Percentiles rank a stretch among this genome's conserved stretches.
Evolutionary conservation across 768 basidiomycete species (phyloP).

Genomic region (Tricholoma terreum): DNA sequence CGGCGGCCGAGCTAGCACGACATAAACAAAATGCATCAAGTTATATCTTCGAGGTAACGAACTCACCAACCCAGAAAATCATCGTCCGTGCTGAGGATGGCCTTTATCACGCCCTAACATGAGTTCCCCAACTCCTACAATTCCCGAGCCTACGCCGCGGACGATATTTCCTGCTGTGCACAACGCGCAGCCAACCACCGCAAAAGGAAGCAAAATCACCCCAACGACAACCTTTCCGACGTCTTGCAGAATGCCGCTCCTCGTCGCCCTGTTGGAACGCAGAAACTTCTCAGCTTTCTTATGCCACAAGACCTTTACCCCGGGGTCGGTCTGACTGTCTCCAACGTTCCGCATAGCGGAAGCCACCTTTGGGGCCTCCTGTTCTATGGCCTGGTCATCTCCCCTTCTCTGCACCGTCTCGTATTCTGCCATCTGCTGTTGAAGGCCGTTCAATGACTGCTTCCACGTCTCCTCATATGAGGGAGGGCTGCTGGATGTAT

Average conservation of each 20-base stretch:
- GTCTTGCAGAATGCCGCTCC: conserved; percentile 1
- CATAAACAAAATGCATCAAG: no score
- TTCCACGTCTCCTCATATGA: conserved; percentile 3
- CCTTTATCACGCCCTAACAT: no score
- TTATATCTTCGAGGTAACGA: no score
- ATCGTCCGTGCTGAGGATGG: no score
- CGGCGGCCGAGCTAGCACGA: no score
- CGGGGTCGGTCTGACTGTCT: conserved; percentile 7
- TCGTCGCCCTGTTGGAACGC: background rate
- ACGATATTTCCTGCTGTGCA: background rate
- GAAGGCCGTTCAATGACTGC: background rate
- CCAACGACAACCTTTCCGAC: background rate
- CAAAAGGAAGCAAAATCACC: background rate
- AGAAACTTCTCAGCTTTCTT: conserved; percentile 7
- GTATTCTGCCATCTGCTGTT: conserved; percentile 2
- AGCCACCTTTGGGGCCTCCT: conserved; percentile 6
- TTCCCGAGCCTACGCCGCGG: background rate
- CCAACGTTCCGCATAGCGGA: conserved; percentile 11
- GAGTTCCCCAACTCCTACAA: no score
- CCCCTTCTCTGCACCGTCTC: background rate
- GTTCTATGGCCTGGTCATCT: conserved; percentile 1
- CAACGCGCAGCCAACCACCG: background rate
- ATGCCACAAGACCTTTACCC: conserved; percentile 4
- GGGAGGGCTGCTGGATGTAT: background rate
- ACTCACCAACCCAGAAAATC: no score